These are phyloP conservation scores for Extremus antarcticus DNA, from an alignment of 495 filamentous ascomycete genomes.

Conservation along the genomic window DNA sequence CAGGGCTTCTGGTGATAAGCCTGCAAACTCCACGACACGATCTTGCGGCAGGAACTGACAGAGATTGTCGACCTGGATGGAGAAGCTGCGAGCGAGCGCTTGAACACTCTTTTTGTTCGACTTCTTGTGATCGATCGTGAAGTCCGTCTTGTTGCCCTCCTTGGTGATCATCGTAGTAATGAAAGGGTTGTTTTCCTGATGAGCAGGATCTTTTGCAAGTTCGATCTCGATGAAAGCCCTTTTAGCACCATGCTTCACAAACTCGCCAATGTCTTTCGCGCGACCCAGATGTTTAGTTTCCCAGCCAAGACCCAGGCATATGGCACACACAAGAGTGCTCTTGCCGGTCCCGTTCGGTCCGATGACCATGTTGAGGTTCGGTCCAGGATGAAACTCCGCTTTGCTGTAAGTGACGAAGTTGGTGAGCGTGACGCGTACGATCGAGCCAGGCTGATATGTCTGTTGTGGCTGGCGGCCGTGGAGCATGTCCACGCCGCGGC, in stretches of 20 bases:
- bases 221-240: conserved; percentile 84
- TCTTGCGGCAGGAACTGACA: conserved; percentile 98
- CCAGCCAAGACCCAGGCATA: conserved; percentile 87
- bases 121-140: conserved; percentile 55
- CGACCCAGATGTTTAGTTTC: conserved; percentile 64
- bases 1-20: conserved; percentile 71
- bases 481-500: neutral
- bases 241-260: conserved; percentile 77
- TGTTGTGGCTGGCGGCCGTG: neutral
- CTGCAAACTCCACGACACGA: conserved; percentile 88
- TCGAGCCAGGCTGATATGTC: conserved; percentile 65
- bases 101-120: conserved; percentile 48
- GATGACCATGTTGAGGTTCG: conserved; percentile 96
- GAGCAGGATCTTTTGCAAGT: conserved; percentile 46
- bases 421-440: conserved; percentile 73
- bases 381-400: conserved; percentile 80
- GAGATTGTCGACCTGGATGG: conserved; percentile 92
- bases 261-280: conserved; percentile 74
- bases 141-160: conserved; percentile 69
- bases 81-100: conserved; percentile 52
- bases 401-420: conserved; percentile 94
- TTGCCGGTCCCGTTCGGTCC: conserved; percentile 97
- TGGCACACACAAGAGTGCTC: conserved; percentile 93
- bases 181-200: conserved; percentile 49
- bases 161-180: conserved; percentile 65